Conservation (phyloP, 2,329 filamentous ascomycete genomes). For the Aureobasidium sp. region DNA sequence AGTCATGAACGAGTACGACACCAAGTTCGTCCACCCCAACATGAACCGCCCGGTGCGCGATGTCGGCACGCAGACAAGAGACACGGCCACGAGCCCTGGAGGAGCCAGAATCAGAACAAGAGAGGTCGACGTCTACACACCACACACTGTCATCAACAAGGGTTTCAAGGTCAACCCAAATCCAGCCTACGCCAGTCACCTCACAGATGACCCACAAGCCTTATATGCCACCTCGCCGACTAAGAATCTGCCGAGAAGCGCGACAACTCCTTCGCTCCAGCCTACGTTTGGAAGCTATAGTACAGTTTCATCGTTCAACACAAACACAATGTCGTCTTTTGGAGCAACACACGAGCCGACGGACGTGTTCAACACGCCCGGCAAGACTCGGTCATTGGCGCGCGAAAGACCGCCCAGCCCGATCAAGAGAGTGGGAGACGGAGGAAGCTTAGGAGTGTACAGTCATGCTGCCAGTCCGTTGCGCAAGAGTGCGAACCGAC, state of each 20-base stretch:
- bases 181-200: constrained; percentile 57
- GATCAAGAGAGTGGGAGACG: constrained; percentile 35
- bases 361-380: constrained; percentile 26
- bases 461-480: constrained; percentile 74
- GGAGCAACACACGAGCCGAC: constrained; percentile 17
- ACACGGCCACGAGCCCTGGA: constrained; percentile 24
- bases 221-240: constrained; percentile 13
- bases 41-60: constrained; percentile 72
- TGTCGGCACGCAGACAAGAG: constrained; percentile 69
- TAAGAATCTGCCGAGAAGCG: constrained; percentile 33
- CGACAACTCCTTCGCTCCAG: constrained; percentile 54
- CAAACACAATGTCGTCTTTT: constrained; percentile 17
- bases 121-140: constrained; percentile 54
- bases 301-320: constrained; percentile 8
- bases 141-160: constrained; percentile 57
- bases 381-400: constrained; percentile 28
- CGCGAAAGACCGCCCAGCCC: constrained; percentile 18
- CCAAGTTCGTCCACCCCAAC: constrained; percentile 85
- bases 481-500: constrained; percentile 60
- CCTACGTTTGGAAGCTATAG: constrained; percentile 15
- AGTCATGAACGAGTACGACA: constrained; percentile 91
- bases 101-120: constrained; percentile 21
- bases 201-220: constrained; percentile 11
- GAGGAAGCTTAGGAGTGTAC: constrained; percentile 72
- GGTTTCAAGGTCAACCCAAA: constrained; percentile 78